Base-by-base conservation (phyloP, 441 rosid species). In the Bruguiera hainesii region DNA sequence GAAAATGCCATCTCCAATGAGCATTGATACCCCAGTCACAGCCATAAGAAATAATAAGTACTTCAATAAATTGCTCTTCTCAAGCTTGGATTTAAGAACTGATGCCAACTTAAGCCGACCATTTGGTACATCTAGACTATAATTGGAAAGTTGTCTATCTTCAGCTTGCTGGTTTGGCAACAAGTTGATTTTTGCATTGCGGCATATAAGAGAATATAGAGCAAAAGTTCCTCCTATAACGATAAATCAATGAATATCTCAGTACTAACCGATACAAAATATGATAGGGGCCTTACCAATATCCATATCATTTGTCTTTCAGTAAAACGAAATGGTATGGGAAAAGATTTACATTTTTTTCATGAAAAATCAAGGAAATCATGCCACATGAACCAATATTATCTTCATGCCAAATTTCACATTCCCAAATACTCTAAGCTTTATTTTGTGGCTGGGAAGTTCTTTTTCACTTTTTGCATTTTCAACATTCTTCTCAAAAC, bases 1-100 rank as follows among this genome's bases (percentile, higher is more conserved):
- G 61, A 85, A 79, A 46, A 83, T 67, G 16, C 85, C 87, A 46
- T 83, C 89, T 2, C 87, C 85, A 58, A 85, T 72, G 64, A 85
- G 78, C 87, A 82, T 81, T 67, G 87, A 79, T 9, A 59, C 75
- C 29, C 81, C 84, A 18, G 73, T 73, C 73, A 80, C 28, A 35
- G 81, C 67, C 50, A 61, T 75, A 2, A 77, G 58, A 56, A 80
- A 67, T 4, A 80, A 60, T 21, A 73, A 64, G 25, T 56, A 48
- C 68, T 75, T 80, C 56, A 75, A 67, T 3, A 48, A 59, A 39
- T 68, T 71, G 49, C 72, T 66, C 6, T 48, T 63, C 56, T 75
- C 79, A 4, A 75, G 26, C 20, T 13, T 15, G 5, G 76, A 67
- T 69, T 75, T 78, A 35, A 78, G 52, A 19, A 64, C 30, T 1